A percentile compares a stretch with the other conserved stretches of the same genome.
phyloP scores from a whole-genome alignment of 257 asterid species.

The Capsicum rhomboideum region DNA sequence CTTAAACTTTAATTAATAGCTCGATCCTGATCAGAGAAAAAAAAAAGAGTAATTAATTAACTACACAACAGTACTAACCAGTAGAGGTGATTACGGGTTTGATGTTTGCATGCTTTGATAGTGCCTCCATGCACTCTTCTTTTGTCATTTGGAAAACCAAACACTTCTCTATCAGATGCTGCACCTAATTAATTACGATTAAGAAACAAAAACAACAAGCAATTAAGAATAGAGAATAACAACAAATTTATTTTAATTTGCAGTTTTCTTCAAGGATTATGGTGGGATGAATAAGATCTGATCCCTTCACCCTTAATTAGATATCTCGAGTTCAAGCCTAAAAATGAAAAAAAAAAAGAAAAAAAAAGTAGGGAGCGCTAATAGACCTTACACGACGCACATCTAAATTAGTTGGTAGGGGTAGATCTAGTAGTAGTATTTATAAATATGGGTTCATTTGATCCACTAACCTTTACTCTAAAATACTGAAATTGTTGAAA shows the following conservation, averaged over 20 bases:
- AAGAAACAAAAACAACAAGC: neutral
- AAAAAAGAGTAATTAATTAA: too few species aligned
- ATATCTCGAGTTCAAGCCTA: too few species aligned
- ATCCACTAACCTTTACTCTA: too few species aligned
- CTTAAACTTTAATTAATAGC: neutral
- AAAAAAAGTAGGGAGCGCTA: neutral
- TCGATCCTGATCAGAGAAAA: neutral
- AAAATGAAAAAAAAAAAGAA: too few species aligned
- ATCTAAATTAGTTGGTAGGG: neutral
- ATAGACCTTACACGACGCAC: too few species aligned
- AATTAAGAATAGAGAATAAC: too few species aligned
- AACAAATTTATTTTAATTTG: neutral
- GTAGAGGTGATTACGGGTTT: slow-evolving; percentile 60
- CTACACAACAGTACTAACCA: slow-evolving; percentile 8
- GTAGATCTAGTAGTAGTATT: neutral
- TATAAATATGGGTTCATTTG: neutral
- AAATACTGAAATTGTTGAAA: neutral
- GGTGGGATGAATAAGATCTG: too few species aligned
- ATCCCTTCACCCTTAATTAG: too few species aligned
- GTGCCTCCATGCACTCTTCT: slow-evolving; percentile 93
- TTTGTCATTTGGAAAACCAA: slow-evolving; percentile 68
- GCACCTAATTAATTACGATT: slow-evolving; percentile 29
- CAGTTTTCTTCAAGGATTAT: neutral
- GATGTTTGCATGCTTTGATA: slow-evolving; percentile 81
- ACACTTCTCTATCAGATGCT: slow-evolving; percentile 74